Base-by-base conservation (phyloP, 352 stramenopile species). In the Phytophthora colocasiae region DNA sequence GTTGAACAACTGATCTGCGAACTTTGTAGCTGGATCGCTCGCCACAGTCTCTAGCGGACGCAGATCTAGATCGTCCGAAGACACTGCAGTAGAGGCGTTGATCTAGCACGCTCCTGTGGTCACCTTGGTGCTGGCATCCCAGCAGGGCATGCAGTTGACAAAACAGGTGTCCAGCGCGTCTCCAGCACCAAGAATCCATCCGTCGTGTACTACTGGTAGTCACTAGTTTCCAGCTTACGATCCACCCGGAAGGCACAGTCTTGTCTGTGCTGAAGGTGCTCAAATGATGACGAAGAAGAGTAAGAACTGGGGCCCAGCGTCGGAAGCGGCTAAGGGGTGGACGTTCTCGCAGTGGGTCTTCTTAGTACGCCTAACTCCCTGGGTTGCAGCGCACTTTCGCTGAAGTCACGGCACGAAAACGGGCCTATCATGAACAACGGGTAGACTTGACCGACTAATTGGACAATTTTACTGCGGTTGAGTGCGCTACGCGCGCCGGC, bases 111-210 rank as follows among this genome's bases (percentile, higher is more conserved):
- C 68, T 63, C 40, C 58, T 24, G 27, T 71, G 0, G 69, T 51
- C 32, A 55, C 45, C 53, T 73, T 38, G 45, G 36, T 47, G 22
- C 29, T 63, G 3, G 59, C 39, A 19, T 84, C 66, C 77, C 77
- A 85, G 9, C 61, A 45, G 0, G 78, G 76, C n/a, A 69, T 29
- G 12, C 78, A 87, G 26, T 65, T 69, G 5, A 78, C 49, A 54
- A 87, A 87, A 1, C 70, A 55, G 1, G 65, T 71, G 2, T 85
- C 68, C 10, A 85, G 61, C 38, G n/a, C n/a, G 73, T 82, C 58
- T 87, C 76, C 19, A 87, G 68, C 10, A 76, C 80, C 50, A 73
- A 48, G 66, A 85, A 85, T 4, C 78, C 78, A 7, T 72, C 60
- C 3, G 40, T 63, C 4, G 78, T 75, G 56, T 87, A 84, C 36